Base-by-base conservation (phyloP, 202 grass and related monocot genomes). In the Carex arenaria region DNA sequence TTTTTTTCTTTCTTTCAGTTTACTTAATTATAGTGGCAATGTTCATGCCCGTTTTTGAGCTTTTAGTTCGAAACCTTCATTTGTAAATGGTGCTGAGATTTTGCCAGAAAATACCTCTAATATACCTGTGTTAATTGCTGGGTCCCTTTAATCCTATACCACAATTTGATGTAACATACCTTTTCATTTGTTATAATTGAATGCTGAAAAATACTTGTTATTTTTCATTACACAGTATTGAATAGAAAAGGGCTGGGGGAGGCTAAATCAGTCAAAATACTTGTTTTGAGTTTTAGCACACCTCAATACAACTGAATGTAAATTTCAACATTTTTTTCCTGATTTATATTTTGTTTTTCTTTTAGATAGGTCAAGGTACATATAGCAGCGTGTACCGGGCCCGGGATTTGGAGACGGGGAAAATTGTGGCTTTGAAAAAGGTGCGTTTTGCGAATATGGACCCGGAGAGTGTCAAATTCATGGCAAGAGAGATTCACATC, bases 341-440 rank as follows among this genome's bases (percentile, higher is more conserved):
- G 73, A 78, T 60, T 78, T 78, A 59, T 78, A 17, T 19, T 38
- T 68, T 78, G 26, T 1, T 26, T 80, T 81, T 60, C n/a, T 83
- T 19, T 87, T 91, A 98, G 95, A 93, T 98, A 87, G 95, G 95
- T 42, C 95, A 98, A 95, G 95, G 95, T 65, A 98, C 95, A 52
- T 98, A 98, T 78, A 98, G 95, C 57, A 98, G 85, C 0, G 95
- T 98, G 73, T 98, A 95, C 87, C 92, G 87, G 87, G 95, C 95
- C 71, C 91, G 93, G 1, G 95, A 98, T 85, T 86, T 98, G 61
- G 95, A 95, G 38, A 95, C 87, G 0, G 88, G 95, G 28, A 98
- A 98, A 91, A 86, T 98, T 53, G 93, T 98, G 66, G 95, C 95
- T 13, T 88, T 98, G 61, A 98, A 98, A 84, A 98, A 98, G 84